phyloP scores from a whole-genome alignment of 805 yeast genomes.

The Ogataea methylovora region DNA sequence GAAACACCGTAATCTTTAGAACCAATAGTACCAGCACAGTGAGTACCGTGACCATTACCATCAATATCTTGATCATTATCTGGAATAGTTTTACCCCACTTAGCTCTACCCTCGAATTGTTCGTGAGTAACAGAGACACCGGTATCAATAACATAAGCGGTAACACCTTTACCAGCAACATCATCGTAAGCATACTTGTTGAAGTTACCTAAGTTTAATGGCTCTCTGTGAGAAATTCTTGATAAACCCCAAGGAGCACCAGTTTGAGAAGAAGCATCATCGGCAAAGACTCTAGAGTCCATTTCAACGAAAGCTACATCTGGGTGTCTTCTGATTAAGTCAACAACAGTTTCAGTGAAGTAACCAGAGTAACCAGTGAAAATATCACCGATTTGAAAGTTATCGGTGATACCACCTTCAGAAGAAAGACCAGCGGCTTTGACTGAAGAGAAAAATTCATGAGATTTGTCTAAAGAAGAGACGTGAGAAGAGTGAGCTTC shows the following conservation, averaged over 20 bases:
- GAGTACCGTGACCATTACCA: constrained; percentile 94
- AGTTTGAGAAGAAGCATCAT: constrained; percentile 58
- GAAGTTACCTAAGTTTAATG: constrained; percentile 59
- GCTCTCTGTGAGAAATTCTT: constrained; percentile 77
- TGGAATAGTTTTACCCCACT: constrained; percentile 82
- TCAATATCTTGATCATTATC: constrained; percentile 61
- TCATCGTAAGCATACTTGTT: constrained; percentile 67
- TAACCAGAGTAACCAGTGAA: constrained; percentile 80
- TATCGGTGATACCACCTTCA: constrained; percentile 50
- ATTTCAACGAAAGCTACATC: constrained; percentile 56
- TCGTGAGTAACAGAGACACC: constrained; percentile 72
- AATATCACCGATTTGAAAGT: constrained; percentile 49
- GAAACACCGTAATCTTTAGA: constrained; percentile 78
- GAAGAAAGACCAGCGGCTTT: constrained; percentile 10
- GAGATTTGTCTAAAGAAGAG: constrained; percentile 14
- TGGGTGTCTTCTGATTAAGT: constrained; percentile 53
- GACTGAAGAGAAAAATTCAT: constrained; percentile 24
- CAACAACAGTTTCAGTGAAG: constrained; percentile 69
- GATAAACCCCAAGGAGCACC: constrained; percentile 96
- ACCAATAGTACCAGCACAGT: constrained; percentile 94
- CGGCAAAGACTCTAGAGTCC: constrained; percentile 64
- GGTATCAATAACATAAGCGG: constrained; percentile 84
- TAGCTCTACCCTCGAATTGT: constrained; percentile 79
- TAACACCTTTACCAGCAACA: constrained; percentile 76
- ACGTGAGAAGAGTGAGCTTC: constrained; percentile 39